These are phyloP conservation scores for Kazachstania psychrophila DNA, from an alignment of 805 yeast species.

Conservation along the genomic window DNA sequence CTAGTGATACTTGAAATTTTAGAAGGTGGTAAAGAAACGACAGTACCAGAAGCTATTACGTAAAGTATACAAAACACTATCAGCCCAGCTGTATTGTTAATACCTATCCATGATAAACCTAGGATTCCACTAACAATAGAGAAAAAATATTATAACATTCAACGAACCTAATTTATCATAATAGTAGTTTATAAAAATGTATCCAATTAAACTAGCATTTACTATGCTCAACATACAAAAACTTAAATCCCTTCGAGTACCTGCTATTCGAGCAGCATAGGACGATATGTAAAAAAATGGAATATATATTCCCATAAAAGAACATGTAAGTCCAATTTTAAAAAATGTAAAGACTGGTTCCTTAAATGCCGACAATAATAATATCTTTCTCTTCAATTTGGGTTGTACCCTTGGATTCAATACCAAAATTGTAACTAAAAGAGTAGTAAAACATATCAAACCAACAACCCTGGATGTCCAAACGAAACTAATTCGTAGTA, in stretches of 20 bases:
- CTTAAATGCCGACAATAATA: not conserved
- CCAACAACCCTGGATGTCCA: conserved; percentile 1
- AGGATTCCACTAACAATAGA: not conserved
- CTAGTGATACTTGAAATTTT: not conserved
- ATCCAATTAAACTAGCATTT: conserved; percentile 1
- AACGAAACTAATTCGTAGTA: not conserved
- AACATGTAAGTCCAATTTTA: not conserved
- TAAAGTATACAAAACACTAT: not conserved
- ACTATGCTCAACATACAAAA: not conserved
- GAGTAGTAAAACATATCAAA: not conserved
- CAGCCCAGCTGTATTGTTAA: not conserved
- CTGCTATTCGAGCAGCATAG: not conserved
- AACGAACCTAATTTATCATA: not conserved
- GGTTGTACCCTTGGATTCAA: not conserved
- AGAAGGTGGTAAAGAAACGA: conserved; percentile 1
- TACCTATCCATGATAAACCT: not conserved
- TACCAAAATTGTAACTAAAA: not conserved
- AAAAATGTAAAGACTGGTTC: not conserved
- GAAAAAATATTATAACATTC: not conserved
- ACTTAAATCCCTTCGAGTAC: not conserved
- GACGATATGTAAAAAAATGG: conserved; percentile 1
- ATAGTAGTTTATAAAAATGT: not conserved
- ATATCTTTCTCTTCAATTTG: not conserved
- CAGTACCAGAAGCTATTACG: conserved; percentile 1
- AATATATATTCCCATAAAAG: conserved; percentile 1